Conservation (phyloP, 257 asterid species). For the Rubia yunnanensis region DNA sequence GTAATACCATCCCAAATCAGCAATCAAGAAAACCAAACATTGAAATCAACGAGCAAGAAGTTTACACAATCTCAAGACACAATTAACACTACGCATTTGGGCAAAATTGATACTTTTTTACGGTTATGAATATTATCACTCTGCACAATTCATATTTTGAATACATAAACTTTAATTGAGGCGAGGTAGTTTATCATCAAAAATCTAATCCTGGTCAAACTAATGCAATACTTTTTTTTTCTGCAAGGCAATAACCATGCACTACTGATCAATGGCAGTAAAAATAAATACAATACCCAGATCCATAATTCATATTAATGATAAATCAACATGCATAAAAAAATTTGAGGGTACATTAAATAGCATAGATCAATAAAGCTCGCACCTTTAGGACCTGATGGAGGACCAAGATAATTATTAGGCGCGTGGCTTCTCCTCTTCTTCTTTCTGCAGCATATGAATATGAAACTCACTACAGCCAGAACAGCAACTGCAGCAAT, state of each 20-base stretch:
- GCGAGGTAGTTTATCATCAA: too few species aligned
- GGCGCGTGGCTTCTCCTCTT: slow-evolving; percentile 42
- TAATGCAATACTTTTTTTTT: not conserved
- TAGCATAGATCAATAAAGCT: not conserved
- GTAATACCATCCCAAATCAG: not conserved
- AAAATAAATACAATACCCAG: not conserved
- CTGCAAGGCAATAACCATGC: too few species aligned
- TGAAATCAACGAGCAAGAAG: not conserved
- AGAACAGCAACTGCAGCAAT: slow-evolving; percentile 51
- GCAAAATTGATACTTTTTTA: too few species aligned
- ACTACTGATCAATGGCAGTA: not conserved
- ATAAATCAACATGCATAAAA: not conserved
- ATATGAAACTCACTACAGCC: slow-evolving; percentile 38
- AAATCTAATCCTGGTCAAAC: not conserved
- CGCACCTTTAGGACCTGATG: slow-evolving; percentile 64
- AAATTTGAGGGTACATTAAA: not conserved
- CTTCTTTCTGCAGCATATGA: slow-evolving; percentile 52
- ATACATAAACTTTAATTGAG: not conserved
- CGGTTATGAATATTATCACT: not conserved
- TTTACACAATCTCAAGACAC: not conserved
- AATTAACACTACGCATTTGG: not conserved
- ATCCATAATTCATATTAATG: not conserved
- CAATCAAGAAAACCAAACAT: not conserved
- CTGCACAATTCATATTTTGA: too few species aligned
- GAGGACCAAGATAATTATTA: slow-evolving; percentile 39